These are phyloP conservation scores for Ganoderma leucocontextum DNA, from an alignment of 1,284 basidiomycete genomes.

Conservation along the genomic window DNA sequence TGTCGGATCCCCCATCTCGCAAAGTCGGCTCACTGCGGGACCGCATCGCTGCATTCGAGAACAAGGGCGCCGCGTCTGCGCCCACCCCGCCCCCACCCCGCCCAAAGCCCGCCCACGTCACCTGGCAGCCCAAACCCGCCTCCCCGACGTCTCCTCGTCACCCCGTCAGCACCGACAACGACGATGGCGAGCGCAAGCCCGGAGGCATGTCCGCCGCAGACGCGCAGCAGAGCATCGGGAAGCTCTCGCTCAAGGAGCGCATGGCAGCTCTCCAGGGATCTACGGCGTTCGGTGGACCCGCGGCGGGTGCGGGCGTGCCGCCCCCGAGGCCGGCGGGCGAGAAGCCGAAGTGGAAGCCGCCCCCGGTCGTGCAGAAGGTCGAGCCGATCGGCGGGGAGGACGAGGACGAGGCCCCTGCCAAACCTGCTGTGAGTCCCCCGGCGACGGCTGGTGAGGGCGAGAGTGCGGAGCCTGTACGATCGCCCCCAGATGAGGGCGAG, in stretches of 20 bases:
- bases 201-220: conserved; percentile 81
- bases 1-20: conserved; percentile 59
- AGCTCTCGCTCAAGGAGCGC: conserved; percentile 85
- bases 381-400: conserved; percentile 51
- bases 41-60: conserved; percentile 86
- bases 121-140: conserved; percentile 70
- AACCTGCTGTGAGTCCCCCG: conserved; percentile 28
- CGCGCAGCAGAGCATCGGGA: conserved; percentile 82
- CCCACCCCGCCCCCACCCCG: conserved; percentile 63
- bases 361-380: conserved; percentile 54
- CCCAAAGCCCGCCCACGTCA: conserved; percentile 73
- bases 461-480: neutral
- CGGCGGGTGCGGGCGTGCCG: conserved; percentile 49
- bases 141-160: conserved; percentile 55
- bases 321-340: conserved; percentile 70
- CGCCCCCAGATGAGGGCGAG: conserved; percentile 19
- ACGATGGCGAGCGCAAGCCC: conserved; percentile 35
- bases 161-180: conserved; percentile 22
- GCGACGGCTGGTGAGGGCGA: conserved; percentile 50
- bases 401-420: conserved; percentile 43
- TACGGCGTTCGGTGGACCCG: conserved; percentile 67
- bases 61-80: conserved; percentile 53
- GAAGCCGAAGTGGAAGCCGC: conserved; percentile 86
- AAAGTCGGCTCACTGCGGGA: conserved; percentile 82
- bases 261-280: conserved; percentile 90